Evolutionary conservation across 2,329 filamentous ascomycete species (phyloP).

Genomic region (Ophiocordyceps camponoti-leonardi): DNA sequence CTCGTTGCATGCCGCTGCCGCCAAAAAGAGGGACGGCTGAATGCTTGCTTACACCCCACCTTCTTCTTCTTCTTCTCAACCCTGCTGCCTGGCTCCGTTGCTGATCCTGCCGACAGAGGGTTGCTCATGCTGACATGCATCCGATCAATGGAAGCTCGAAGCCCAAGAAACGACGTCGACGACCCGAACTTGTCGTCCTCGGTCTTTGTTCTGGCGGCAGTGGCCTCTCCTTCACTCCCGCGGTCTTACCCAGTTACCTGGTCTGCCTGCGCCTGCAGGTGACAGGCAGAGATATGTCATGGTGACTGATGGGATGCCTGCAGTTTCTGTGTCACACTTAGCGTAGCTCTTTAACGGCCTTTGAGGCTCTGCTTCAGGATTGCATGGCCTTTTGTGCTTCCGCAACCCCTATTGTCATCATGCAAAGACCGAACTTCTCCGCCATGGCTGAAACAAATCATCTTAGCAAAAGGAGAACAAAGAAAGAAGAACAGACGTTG

Average conservation of each 20-base stretch:
- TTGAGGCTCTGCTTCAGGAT: background rate
- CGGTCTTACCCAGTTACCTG: no score
- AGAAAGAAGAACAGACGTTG: background rate
- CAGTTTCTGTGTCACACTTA: background rate
- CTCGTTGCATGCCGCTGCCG: background rate
- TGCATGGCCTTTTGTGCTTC: background rate
- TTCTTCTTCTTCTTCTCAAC: no score
- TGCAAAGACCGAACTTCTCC: background rate
- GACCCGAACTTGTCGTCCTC: no score
- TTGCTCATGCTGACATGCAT: no score
- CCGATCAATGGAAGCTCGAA: no score
- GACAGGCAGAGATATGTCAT: conserved; percentile 2
- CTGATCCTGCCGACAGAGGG: background rate
- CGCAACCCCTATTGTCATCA: background rate
- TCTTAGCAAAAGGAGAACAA: background rate
- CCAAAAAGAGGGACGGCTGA: background rate
- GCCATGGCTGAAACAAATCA: background rate
- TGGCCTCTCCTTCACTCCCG: no score
- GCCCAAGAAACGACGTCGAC: no score
- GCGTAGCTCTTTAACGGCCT: background rate
- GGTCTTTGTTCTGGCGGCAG: no score
- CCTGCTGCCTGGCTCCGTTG: background rate
- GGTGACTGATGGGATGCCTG: conserved; percentile 1
- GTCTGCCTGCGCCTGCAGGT: background rate
- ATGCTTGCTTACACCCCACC: background rate